These are phyloP conservation scores for Suillus bovinus DNA, from an alignment of 768 basidiomycete genomes.

Conservation along the genomic window DNA sequence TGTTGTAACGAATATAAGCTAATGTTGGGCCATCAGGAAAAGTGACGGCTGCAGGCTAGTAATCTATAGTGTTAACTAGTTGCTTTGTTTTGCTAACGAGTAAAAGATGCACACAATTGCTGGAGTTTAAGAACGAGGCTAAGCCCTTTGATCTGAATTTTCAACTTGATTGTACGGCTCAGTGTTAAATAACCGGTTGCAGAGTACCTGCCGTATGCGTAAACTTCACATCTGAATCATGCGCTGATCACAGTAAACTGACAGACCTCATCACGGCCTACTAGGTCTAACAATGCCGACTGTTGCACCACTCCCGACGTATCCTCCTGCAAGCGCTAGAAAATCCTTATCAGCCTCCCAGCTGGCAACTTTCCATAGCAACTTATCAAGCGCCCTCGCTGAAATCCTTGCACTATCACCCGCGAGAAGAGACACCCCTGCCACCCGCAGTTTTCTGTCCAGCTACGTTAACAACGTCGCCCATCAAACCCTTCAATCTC, in stretches of 20 bases:
- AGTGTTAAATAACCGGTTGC: too few relatives aligned
- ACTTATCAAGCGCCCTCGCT: conserved; percentile 48
- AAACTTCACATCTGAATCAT: too few relatives aligned
- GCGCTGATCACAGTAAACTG: too few relatives aligned
- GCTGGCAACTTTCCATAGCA: conserved; percentile 44
- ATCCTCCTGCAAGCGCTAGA: conserved; percentile 52
- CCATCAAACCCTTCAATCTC: conserved; percentile 46
- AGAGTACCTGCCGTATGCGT: too few relatives aligned
- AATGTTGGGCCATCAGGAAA: not conserved
- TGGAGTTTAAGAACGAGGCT: too few relatives aligned
- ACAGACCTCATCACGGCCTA: not conserved
- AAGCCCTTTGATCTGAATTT: too few relatives aligned
- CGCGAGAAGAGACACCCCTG: conserved; percentile 44
- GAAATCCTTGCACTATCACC: conserved; percentile 50
- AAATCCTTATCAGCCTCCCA: conserved; percentile 55
- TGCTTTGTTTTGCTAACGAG: too few relatives aligned
- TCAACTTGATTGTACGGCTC: too few relatives aligned
- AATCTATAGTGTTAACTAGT: too few relatives aligned
- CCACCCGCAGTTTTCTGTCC: conserved; percentile 50
- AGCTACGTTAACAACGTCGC: conserved; percentile 62
- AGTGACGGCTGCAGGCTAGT: too few relatives aligned
- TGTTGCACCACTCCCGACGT: conserved; percentile 45
- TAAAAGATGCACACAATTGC: too few relatives aligned
- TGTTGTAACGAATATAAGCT: not conserved
- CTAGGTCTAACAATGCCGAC: conserved; percentile 26